Conservation (phyloP, 768 basidiomycete genomes). For the Boletus tomentosulus region DNA sequence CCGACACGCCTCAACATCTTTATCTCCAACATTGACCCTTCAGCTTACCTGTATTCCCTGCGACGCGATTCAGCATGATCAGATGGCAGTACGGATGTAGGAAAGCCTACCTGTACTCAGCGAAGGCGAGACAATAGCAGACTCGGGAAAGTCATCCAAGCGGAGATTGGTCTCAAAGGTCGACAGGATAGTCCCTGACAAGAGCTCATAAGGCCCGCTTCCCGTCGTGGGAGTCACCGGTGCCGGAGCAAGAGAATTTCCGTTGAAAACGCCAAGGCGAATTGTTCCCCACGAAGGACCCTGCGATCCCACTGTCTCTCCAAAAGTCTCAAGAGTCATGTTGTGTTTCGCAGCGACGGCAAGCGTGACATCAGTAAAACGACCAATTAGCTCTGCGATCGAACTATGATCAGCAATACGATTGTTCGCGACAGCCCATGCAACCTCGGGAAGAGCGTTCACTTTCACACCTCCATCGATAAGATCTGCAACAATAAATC, state of each 20-base stretch:
- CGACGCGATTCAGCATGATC: background rate
- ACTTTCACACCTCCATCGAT: constrained; percentile 41
- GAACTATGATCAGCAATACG: constrained; percentile 34
- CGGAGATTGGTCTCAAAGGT: constrained; percentile 32
- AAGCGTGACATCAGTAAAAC: constrained; percentile 6
- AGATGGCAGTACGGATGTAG: background rate
- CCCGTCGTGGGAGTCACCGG: constrained; percentile 38
- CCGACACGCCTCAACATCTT: constrained; percentile 11
- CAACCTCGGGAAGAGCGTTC: constrained; percentile 45
- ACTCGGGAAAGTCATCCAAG: constrained; percentile 19
- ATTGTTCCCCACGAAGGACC: constrained; percentile 34
- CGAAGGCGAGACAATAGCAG: constrained; percentile 36
- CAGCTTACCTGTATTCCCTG: constrained; percentile 25
- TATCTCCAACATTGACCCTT: constrained; percentile 12
- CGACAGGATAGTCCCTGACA: constrained; percentile 44
- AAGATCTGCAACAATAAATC: constrained; percentile 34
- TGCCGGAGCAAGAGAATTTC: constrained; percentile 35
- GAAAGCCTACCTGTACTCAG: background rate
- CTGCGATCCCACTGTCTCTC: constrained; percentile 23
- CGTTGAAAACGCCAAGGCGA: constrained; percentile 35
- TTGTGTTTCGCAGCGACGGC: constrained; percentile 33
- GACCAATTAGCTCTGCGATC: constrained; percentile 5
- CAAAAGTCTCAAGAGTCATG: constrained; percentile 40
- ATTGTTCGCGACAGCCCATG: constrained; percentile 33
- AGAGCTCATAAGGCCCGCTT: constrained; percentile 36